Evolutionary conservation across 306 rosid genomes (phyloP).

Genomic region (cucumber (Cucumis sativus)): Cucumber_9930_V3 NC_026657.2:6464001-6464500

Average conservation of each 20-base stretch:
- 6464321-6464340: background rate
- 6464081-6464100: background rate
- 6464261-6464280: too few species aligned
- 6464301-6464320: background rate
- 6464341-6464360: background rate
- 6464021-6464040: background rate
- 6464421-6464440: slow-evolving; percentile 90
- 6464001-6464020: too few species aligned
- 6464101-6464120: background rate
- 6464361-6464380: slow-evolving; percentile 64
- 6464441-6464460: background rate
- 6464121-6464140: background rate
- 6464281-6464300: too few species aligned
- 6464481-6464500: background rate
- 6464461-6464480: slow-evolving; percentile 1
- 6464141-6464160: background rate
- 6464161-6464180: background rate
- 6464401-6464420: slow-evolving; percentile 82
- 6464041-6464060: background rate
- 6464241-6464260: too few species aligned
- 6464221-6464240: background rate
- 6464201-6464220: background rate
- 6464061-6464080: background rate
- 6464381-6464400: slow-evolving; percentile 84
- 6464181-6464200: background rate